A percentile compares a stretch with the other conserved stretches of the same genome.
phyloP scores from a whole-genome alignment of 768 basidiomycete genomes.

The Asterophora parasitica region DNA sequence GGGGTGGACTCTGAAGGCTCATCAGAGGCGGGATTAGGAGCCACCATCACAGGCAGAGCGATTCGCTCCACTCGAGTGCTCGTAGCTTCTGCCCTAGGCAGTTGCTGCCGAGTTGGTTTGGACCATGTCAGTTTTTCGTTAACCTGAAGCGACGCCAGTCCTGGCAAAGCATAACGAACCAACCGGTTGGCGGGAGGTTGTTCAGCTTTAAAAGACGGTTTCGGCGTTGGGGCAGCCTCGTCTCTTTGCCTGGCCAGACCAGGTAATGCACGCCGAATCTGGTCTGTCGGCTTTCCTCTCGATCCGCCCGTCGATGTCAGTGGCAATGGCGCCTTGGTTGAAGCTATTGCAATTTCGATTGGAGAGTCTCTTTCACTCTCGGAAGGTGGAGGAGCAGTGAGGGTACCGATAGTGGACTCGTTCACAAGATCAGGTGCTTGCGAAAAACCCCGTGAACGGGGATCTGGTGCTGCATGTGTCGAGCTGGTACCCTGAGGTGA shows the following conservation, averaged over 20 bases:
- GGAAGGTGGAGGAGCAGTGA: neutral
- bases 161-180: slow-evolving; percentile 11
- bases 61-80: neutral
- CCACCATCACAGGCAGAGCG: slow-evolving; percentile 8
- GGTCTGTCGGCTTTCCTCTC: neutral
- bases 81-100: neutral
- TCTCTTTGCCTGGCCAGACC: neutral
- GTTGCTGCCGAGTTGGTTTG: neutral
- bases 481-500: neutral
- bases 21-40: neutral
- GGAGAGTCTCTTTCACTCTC: neutral
- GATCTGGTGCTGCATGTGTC: neutral
- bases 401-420: neutral
- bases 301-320: neutral
- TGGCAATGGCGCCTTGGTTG: neutral
- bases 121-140: neutral
- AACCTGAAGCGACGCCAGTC: slow-evolving; percentile 2
- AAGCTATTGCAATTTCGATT: neutral
- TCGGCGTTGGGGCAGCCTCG: neutral
- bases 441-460: neutral
- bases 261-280: neutral
- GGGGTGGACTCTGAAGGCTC: neutral
- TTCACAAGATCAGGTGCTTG: neutral
- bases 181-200: neutral
- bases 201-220: neutral